Conservation (phyloP, 1,284 basidiomycete genomes). For the Boletus hoseneyae region DNA sequence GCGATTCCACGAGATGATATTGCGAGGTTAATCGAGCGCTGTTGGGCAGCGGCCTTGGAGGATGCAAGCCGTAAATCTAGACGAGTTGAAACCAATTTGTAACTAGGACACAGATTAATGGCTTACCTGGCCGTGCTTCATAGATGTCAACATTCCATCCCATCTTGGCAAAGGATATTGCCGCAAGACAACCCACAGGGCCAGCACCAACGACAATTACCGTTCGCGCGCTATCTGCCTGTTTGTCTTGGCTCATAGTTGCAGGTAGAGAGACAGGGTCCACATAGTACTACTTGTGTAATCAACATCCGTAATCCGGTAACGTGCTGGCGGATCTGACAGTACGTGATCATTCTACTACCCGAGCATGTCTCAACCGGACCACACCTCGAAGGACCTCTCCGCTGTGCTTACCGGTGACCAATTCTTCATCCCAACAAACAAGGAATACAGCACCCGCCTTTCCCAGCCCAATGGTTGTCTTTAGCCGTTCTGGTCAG, state of each 20-base stretch:
- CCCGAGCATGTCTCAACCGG: slow-evolving; percentile 10
- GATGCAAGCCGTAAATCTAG: slow-evolving; percentile 70
- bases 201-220: slow-evolving; percentile 81
- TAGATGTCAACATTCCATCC: slow-evolving; percentile 92
- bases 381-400: slow-evolving; percentile 30
- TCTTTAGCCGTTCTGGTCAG: slow-evolving; percentile 8
- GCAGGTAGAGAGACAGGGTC: too few relatives aligned
- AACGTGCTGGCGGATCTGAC: slow-evolving; percentile 18
- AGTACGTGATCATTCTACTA: background rate
- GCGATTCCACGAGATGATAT: slow-evolving; percentile 92
- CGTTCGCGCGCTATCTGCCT: slow-evolving; percentile 35
- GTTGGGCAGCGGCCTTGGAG: slow-evolving; percentile 59
- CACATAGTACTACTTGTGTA: too few relatives aligned
- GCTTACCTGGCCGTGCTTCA: slow-evolving; percentile 80
- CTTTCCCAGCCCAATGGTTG: slow-evolving; percentile 39
- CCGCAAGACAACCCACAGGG: slow-evolving; percentile 91
- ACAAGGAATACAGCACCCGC: slow-evolving; percentile 50
- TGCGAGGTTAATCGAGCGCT: slow-evolving; percentile 94
- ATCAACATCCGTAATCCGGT: background rate
- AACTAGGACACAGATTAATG: slow-evolving; percentile 15
- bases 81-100: slow-evolving; percentile 19
- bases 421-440: slow-evolving; percentile 64
- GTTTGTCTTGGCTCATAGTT: slow-evolving; percentile 20
- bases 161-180: slow-evolving; percentile 80
- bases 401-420: slow-evolving; percentile 39